Percentiles rank a stretch among this genome's conserved stretches.
phyloP scores from a whole-genome alignment of 441 rosid species.

The Adansonia rubrostipa region DNA sequence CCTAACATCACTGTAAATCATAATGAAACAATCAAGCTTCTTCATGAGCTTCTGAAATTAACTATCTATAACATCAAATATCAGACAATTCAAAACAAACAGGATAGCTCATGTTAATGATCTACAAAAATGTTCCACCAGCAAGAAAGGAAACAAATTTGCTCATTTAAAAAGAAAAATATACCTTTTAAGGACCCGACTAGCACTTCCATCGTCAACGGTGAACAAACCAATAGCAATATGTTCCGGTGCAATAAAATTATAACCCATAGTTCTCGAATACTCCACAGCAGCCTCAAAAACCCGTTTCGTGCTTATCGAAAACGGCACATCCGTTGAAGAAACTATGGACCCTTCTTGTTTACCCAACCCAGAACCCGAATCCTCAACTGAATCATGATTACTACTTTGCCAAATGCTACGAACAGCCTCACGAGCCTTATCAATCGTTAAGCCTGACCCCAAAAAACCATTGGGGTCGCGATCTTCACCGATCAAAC shows the following conservation, averaged over 20 bases:
- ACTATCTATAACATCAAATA: neutral
- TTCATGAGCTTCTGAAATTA: neutral
- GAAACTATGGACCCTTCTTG: slow-evolving; percentile 34
- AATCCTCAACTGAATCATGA: slow-evolving; percentile 29
- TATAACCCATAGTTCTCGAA: slow-evolving; percentile 76
- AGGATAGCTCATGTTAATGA: slow-evolving; percentile 2
- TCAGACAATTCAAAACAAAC: slow-evolving; percentile 1
- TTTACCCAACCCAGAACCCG: slow-evolving; percentile 28
- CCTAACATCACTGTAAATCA: neutral
- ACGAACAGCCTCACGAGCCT: slow-evolving; percentile 71
- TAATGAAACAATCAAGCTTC: slow-evolving; percentile 7
- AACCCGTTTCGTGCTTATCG: slow-evolving; percentile 75
- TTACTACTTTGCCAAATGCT: slow-evolving; percentile 58
- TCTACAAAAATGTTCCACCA: neutral
- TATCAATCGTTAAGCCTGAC: slow-evolving; percentile 61
- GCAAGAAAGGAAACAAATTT: slow-evolving; percentile 6
- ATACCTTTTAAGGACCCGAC: slow-evolving; percentile 75
- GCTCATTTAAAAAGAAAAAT: neutral
- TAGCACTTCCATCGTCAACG: slow-evolving; percentile 90
- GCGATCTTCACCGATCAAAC: slow-evolving; percentile 75
- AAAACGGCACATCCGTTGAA: slow-evolving; percentile 71
- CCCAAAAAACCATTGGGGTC: slow-evolving; percentile 86
- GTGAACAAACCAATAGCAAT: slow-evolving; percentile 81
- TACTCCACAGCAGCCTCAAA: slow-evolving; percentile 95
- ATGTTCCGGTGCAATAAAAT: slow-evolving; percentile 88